These are phyloP conservation scores for Eucalyptus victrix DNA, from an alignment of 345 rosid species.

Conservation along the genomic window DNA sequence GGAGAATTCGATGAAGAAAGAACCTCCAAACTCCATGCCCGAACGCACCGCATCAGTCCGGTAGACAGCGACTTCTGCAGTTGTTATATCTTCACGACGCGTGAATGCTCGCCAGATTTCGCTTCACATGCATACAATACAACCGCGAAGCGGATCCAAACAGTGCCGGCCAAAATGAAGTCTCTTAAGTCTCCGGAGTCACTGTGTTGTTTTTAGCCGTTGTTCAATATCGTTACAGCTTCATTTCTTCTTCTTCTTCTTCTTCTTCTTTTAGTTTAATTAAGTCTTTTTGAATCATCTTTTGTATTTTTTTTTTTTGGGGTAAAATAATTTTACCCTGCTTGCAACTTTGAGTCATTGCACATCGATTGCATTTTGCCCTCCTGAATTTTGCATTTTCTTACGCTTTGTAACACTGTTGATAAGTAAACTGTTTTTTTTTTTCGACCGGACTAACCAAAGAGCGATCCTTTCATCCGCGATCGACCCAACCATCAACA, in stretches of 20 bases:
- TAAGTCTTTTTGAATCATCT: not conserved
- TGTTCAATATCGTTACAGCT: not conserved
- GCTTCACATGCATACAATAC: not conserved
- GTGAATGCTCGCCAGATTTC: not conserved
- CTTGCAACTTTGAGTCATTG: not conserved
- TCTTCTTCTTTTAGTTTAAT: not conserved
- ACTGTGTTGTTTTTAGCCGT: not conserved
- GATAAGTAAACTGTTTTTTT: not conserved
- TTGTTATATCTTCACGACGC: not conserved
- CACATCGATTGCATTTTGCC: not conserved
- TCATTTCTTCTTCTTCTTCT: not conserved
- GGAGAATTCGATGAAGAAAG: not conserved
- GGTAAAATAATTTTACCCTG: no score
- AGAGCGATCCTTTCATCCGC: no score
- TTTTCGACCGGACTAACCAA: no score
- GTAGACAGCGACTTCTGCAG: not conserved
- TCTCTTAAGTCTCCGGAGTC: not conserved
- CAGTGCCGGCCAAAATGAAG: not conserved
- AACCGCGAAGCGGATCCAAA: not conserved
- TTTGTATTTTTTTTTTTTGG: not conserved
- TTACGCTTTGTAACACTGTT: rapidly evolving
- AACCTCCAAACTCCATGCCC: not conserved
- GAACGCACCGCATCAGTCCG: not conserved
- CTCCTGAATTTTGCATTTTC: not conserved
- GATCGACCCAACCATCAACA: no score